These are phyloP conservation scores for Fusarium subtropicale DNA, from an alignment of 2,329 filamentous ascomycete genomes.

Conservation along the genomic window DNA sequence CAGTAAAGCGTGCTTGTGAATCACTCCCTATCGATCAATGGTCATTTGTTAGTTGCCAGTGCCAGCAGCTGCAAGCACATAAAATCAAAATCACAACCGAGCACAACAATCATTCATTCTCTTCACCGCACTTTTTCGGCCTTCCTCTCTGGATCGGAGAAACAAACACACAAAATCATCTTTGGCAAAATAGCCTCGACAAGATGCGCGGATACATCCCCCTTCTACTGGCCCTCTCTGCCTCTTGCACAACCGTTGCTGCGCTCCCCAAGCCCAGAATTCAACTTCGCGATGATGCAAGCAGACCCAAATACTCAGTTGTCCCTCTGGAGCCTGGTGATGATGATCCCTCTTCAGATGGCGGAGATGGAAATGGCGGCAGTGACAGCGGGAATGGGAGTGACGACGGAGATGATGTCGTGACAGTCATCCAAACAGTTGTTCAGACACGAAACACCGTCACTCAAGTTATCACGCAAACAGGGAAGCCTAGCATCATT, in stretches of 20 bases:
- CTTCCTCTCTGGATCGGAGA: not conserved
- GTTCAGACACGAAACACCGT: slow-evolving; percentile 41
- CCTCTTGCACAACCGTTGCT: slow-evolving; percentile 42
- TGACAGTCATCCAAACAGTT: slow-evolving; percentile 54
- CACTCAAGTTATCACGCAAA: slow-evolving; percentile 47
- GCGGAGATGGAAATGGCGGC: slow-evolving; percentile 34
- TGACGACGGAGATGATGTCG: slow-evolving; percentile 35
- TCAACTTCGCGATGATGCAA: slow-evolving; percentile 39
- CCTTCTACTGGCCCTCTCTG: slow-evolving; percentile 49
- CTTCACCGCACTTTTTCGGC: not conserved
- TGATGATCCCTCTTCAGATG: slow-evolving; percentile 37
- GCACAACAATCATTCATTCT: not conserved
- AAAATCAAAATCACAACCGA: slow-evolving; percentile 4
- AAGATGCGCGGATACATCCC: slow-evolving; percentile 50
- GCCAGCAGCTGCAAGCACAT: slow-evolving; percentile 23
- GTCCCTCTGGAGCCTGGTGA: slow-evolving; percentile 54
- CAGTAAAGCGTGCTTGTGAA: slow-evolving; percentile 15
- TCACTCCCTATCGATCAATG: slow-evolving; percentile 17
- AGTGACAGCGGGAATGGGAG: slow-evolving; percentile 27
- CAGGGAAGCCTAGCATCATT: slow-evolving; percentile 46
- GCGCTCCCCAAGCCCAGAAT: slow-evolving; percentile 48
- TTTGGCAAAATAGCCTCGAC: slow-evolving; percentile 30
- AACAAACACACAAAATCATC: not conserved
- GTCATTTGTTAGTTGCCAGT: slow-evolving; percentile 33
- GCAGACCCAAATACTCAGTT: slow-evolving; percentile 54